A percentile compares a stretch with the other conserved stretches of the same genome.
These are phyloP conservation scores for Podospora didyma DNA, from an alignment of 495 filamentous ascomycete genomes.

Conservation along the genomic window DNA sequence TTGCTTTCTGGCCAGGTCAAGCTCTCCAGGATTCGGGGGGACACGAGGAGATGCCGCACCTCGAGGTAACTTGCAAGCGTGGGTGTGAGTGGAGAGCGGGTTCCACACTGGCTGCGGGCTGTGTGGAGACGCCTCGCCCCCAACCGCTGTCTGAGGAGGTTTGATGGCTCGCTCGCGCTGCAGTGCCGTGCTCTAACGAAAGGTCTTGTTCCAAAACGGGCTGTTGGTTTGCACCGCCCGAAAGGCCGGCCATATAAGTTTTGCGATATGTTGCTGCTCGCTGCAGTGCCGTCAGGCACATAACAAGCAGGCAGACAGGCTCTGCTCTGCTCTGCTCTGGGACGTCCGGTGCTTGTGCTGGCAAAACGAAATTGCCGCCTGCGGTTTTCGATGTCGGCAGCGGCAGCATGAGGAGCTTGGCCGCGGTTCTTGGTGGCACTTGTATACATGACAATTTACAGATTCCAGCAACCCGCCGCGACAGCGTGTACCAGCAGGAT, in stretches of 20 bases:
- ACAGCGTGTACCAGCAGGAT: neutral
- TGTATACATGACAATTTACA: neutral
- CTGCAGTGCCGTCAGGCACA: neutral
- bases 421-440: constrained; percentile 14
- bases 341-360: too few relatives aligned
- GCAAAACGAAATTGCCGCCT: too few relatives aligned
- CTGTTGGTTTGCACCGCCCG: constrained; percentile 1
- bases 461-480: neutral
- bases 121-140: too few relatives aligned
- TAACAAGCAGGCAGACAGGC: too few relatives aligned
- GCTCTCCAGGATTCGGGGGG: neutral
- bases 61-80: too few relatives aligned
- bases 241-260: neutral
- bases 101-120: too few relatives aligned
- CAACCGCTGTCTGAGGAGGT: too few relatives aligned
- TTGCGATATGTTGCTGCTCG: neutral
- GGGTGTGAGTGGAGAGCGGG: too few relatives aligned
- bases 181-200: too few relatives aligned
- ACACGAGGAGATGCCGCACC: neutral
- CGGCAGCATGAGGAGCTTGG: neutral
- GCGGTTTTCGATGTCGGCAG: neutral
- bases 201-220: too few relatives aligned
- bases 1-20: neutral
- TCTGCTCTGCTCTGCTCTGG: too few relatives aligned
- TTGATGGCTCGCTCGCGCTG: neutral